Percentiles rank a stretch among this genome's conserved stretches.
Evolutionary conservation across 768 basidiomycete genomes (phyloP).

Genomic region (Harrya chromipes): DNA sequence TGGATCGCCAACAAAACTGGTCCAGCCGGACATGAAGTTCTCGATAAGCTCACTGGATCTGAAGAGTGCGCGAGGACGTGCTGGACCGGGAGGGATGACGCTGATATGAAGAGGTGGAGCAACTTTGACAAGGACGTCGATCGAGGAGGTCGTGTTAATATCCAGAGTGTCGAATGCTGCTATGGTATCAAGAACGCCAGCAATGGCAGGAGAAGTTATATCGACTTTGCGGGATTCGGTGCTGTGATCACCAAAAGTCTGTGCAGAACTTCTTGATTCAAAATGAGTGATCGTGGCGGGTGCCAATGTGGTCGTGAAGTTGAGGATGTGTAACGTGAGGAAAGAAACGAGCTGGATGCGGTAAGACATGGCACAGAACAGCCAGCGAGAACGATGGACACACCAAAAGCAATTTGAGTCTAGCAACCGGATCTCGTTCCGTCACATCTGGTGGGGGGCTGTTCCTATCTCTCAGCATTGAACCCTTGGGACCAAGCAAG

Average conservation of each 20-base stretch:
- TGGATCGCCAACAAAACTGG: conserved; percentile 88
- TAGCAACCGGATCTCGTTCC: conserved; percentile 76
- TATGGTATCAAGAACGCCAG: conserved; percentile 56
- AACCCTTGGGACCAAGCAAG: conserved; percentile 49
- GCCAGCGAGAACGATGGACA: conserved; percentile 21
- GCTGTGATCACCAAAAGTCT: conserved; percentile 13
- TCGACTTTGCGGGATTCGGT: conserved; percentile 57
- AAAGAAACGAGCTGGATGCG: conserved; percentile 75
- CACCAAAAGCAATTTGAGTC: conserved; percentile 86
- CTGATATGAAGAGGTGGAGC: conserved; percentile 57
- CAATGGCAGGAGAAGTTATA: conserved; percentile 58
- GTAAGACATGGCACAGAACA: background rate
- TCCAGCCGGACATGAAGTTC: conserved; percentile 89
- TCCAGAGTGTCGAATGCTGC: conserved; percentile 33
- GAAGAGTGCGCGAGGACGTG: conserved; percentile 31
- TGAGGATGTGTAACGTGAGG: conserved; percentile 86
- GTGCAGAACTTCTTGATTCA: conserved; percentile 25
- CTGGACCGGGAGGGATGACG: conserved; percentile 36
- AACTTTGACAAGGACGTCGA: conserved; percentile 57
- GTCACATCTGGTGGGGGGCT: conserved; percentile 41
- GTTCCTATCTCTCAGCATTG: conserved; percentile 44
- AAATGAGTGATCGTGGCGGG: conserved; percentile 51
- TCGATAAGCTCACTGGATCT: conserved; percentile 61
- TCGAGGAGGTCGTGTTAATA: conserved; percentile 18
- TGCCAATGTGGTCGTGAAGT: conserved; percentile 89